Base-by-base conservation (phyloP, 352 stramenopile species). In the Phytophthora capsici region DNA sequence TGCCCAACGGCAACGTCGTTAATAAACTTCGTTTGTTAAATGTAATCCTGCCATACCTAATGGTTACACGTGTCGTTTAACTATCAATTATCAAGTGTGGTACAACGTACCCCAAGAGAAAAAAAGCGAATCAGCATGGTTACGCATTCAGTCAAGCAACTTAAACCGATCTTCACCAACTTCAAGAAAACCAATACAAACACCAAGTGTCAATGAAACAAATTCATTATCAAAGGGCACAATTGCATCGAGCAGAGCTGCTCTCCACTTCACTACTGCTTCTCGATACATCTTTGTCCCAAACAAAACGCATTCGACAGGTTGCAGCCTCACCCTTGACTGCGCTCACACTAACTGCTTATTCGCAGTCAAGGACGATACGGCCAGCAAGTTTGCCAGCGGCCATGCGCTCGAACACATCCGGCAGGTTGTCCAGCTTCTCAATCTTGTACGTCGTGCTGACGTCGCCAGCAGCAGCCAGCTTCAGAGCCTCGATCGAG, bases 401-500 rank as follows among this genome's bases (percentile, higher is more conserved):
- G 1, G 61, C 73, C 73, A 86, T 82, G 63, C 77, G 73, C 34
- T 83, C 46, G 34, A 80, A 86, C 12, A 84, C 75, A 49, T 49
- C 58, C 38, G 76, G 69, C 40, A 84, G 50, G 61, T 80, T 80
- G 20, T 69, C 54, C 4, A 82, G 58, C 51, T 57, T 60, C 66
- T 82, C 73, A 20, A 85, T 66, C 32, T 62, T 73, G 53, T 73
- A 82, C 30, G 68, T 75, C 25, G 76, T 80, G 47, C 59, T 69
- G n/a, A 83, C 79, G 25, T 82, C 74, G 13, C 79, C 76, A 26
- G 65, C 57, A 23, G 74, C 70, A 10, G 74, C 76, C 25, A 88
- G 37, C 63, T 84, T 81, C 48, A 88, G 58, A 16, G 78, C 78
- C 60, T 88, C 78, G 22, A 82, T 74, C 23, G 75, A 61, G 61